Conservation (phyloP, 495 filamentous ascomycete genomes). For the Opeltia flavorubescens region DNA sequence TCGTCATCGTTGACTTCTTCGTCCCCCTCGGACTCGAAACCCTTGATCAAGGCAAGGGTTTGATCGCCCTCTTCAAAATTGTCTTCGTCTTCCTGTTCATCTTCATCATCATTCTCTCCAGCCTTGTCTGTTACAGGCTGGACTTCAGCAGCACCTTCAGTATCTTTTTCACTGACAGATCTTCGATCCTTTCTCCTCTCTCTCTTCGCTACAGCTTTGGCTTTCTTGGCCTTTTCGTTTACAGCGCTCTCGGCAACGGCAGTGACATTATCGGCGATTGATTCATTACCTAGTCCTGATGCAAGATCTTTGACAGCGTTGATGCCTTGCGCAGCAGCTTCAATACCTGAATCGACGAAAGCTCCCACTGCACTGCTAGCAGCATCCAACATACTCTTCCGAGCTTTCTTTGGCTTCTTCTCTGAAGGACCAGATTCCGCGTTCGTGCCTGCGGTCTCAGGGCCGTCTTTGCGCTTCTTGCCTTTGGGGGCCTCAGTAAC, state of each 20-base stretch:
- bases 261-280: constrained; percentile 3
- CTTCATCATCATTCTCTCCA: constrained; percentile 19
- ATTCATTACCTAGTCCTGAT: constrained; percentile 6
- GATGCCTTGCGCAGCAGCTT: constrained; percentile 9
- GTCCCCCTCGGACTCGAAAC: constrained; percentile 71
- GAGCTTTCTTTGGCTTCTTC: constrained; percentile 12
- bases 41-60: constrained; percentile 53
- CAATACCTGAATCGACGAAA: constrained; percentile 4
- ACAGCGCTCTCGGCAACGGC: constrained; percentile 2
- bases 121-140: constrained; percentile 15
- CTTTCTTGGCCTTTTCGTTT: constrained; percentile 13
- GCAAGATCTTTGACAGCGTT: constrained; percentile 8
- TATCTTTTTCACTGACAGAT: constrained; percentile 8
- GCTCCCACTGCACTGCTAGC: constrained; percentile 6
- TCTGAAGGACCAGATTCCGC: not conserved
- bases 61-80: constrained; percentile 46
- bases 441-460: constrained; percentile 5
- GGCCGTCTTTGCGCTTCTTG: constrained; percentile 15
- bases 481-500: constrained; percentile 6
- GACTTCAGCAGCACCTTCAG: constrained; percentile 13
- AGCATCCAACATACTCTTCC: constrained; percentile 2
- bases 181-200: too few species aligned
- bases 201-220: constrained; percentile 18
- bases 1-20: constrained; percentile 39
- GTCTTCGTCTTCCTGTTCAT: constrained; percentile 23